These are phyloP conservation scores for Tardiomyces digboiensis DNA, from an alignment of 1,139 yeast genomes.

Conservation along the genomic window DNA sequence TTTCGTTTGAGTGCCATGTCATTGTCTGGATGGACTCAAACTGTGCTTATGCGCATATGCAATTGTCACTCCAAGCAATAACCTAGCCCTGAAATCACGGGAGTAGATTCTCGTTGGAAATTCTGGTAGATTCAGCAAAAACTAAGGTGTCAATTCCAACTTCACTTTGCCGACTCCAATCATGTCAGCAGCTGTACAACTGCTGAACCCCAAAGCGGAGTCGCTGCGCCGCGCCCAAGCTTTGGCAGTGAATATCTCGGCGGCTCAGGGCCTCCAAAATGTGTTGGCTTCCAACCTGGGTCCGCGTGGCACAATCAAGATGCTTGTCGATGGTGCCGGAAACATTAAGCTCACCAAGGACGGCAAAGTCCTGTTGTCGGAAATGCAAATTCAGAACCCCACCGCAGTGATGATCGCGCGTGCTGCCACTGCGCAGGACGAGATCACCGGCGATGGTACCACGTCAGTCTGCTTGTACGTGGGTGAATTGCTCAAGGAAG, in stretches of 20 bases:
- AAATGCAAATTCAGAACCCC: constrained; percentile 99
- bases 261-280: constrained; percentile 94
- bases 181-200: constrained; percentile 43
- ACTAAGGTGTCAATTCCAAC: too few relatives aligned
- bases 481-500: constrained; percentile 91
- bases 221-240: constrained; percentile 93
- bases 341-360: constrained; percentile 92
- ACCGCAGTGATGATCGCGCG: constrained; percentile 98
- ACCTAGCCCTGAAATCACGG: too few relatives aligned
- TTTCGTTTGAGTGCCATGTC: not conserved
- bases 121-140: too few relatives aligned
- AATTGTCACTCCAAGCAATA: too few relatives aligned
- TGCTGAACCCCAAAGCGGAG: constrained; percentile 95
- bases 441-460: constrained; percentile 98
- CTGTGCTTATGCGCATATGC: too few relatives aligned
- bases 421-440: constrained; percentile 98
- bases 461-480: constrained; percentile 94
- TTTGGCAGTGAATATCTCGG: constrained; percentile 85
- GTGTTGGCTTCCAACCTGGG: constrained; percentile 90
- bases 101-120: too few relatives aligned
- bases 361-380: constrained; percentile 87
- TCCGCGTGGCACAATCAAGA: constrained; percentile 94
- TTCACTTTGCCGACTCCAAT: too few relatives aligned
- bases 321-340: constrained; percentile 96
- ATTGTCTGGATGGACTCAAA: too few relatives aligned